Evolutionary conservation across 2,329 filamentous ascomycete species (phyloP), one percentile per base, ranked within the genome.

Genomic region (Fusarium goolgardi): DNA sequence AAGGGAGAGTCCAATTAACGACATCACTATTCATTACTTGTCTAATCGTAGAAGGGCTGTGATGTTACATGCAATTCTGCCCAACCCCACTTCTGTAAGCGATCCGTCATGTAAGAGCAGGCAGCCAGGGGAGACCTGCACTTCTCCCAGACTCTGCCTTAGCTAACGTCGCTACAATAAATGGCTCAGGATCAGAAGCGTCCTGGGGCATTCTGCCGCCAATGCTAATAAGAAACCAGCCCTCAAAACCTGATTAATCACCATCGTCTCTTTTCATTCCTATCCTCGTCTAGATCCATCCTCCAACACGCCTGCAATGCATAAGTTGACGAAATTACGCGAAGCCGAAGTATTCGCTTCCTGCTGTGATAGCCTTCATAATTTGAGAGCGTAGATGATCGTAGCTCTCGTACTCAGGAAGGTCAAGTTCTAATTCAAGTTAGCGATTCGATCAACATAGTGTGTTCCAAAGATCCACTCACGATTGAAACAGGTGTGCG

Each of bases 401-500:
- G 80, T 99, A 99, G 78, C 89, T 96, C 76, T 98, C 96, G 77
- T 99, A 99, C 82, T 99, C 96, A 41, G 96, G 96, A 72, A 99
- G 88, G 83, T 99, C 96, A 77, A 99, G 93, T 83, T 99, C 94
- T 97, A 78, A 63, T 45, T 13, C 18, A n/a, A 8, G 35, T 62
- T 49, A 69, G 73, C 85, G 75, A 85, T 80, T 21, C 70, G 27
- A 79, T 69, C 52, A 32, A 6, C 66, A 85, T 76, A 83, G 71
- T 70, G 71, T 70, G 55, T 45, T 37, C 18, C 40, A 54, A 65
- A n/a, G 20, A 32, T 35, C 9, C 41, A 91, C 93, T 91, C 88
- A 97, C 94, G 96, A 79, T 99, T 99, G 83, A 99, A 99, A 85
- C 96, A 99, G 68, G 96, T 99, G 80, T 99, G 96, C 73, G 94